phyloP scores from a whole-genome alignment of 225 moss, liverwort and hornwort genomes.

The Marchantia paleacea region DNA sequence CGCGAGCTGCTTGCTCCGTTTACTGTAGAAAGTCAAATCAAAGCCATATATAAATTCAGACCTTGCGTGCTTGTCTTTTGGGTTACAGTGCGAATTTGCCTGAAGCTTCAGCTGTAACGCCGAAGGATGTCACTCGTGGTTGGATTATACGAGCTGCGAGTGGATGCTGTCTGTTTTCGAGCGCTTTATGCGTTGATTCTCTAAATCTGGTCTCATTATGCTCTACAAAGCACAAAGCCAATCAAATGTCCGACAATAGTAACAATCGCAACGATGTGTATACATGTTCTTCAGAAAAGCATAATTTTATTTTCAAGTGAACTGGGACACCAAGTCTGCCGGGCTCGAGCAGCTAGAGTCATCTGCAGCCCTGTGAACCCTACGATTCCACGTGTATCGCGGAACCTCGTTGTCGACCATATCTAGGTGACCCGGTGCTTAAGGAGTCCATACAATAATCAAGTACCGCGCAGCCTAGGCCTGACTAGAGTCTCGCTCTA shows the following conservation, averaged over 20 bases:
- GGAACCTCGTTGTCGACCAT: neutral
- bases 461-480: too few relatives aligned
- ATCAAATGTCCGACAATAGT: neutral
- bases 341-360: neutral
- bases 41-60: neutral
- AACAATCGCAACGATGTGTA: neutral
- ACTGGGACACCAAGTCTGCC: neutral
- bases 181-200: neutral
- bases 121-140: neutral
- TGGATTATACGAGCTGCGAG: neutral
- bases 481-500: too few relatives aligned
- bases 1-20: neutral
- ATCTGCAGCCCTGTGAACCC: neutral
- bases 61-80: neutral
- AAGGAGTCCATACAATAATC: too few relatives aligned
- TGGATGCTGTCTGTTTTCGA: neutral
- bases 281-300: neutral
- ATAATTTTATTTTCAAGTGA: neutral
- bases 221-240: neutral
- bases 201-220: neutral
- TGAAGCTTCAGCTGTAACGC: neutral
- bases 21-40: neutral
- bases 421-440: neutral
- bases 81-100: neutral
- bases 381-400: neutral